Conservation (phyloP, 2,329 filamentous ascomycete species). For the Aquanectria penicillioides region DNA sequence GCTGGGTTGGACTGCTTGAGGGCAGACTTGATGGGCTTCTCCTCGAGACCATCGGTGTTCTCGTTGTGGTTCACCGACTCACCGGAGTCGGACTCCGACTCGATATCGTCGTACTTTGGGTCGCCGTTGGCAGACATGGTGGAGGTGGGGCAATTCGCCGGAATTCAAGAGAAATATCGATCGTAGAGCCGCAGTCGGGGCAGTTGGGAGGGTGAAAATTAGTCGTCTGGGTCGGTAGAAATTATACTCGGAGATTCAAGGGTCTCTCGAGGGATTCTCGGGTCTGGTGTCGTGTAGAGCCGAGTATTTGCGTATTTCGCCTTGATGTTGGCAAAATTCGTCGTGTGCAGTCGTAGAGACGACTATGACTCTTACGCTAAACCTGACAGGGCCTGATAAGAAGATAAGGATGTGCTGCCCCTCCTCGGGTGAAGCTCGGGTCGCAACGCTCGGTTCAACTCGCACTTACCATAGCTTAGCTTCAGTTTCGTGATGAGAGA, state of each 20-base stretch:
- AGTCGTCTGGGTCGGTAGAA: slow-evolving; percentile 27
- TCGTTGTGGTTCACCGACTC: slow-evolving; percentile 72
- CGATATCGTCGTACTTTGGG: slow-evolving; percentile 75
- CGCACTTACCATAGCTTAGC: not conserved
- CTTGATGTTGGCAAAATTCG: slow-evolving; percentile 53
- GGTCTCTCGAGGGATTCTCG: slow-evolving; percentile 28
- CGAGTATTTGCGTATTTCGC: slow-evolving; percentile 46
- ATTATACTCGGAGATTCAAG: slow-evolving; percentile 30
- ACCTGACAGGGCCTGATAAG: slow-evolving; percentile 48
- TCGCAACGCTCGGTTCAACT: not conserved
- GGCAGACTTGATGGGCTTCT: slow-evolving; percentile 82
- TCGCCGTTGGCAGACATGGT: slow-evolving; percentile 69
- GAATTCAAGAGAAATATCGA: slow-evolving; percentile 35
- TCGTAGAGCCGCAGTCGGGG: slow-evolving; percentile 26
- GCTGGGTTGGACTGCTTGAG: slow-evolving; percentile 77
- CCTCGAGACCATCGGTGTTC: slow-evolving; percentile 64
- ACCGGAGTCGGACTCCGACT: slow-evolving; percentile 74
- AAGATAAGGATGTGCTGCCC: slow-evolving; percentile 50
- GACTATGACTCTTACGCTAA: slow-evolving; percentile 54
- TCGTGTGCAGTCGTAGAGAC: slow-evolving; percentile 50
- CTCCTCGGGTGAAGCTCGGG: slow-evolving; percentile 47
- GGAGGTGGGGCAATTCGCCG: slow-evolving; percentile 45
- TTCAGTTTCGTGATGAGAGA: too few species aligned
- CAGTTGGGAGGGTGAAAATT: slow-evolving; percentile 22
- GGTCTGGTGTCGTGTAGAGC: slow-evolving; percentile 32